Evolutionary conservation across 176 grass and related monocot genomes (phyloP).

Genomic region (Cocos nucifera): DNA sequence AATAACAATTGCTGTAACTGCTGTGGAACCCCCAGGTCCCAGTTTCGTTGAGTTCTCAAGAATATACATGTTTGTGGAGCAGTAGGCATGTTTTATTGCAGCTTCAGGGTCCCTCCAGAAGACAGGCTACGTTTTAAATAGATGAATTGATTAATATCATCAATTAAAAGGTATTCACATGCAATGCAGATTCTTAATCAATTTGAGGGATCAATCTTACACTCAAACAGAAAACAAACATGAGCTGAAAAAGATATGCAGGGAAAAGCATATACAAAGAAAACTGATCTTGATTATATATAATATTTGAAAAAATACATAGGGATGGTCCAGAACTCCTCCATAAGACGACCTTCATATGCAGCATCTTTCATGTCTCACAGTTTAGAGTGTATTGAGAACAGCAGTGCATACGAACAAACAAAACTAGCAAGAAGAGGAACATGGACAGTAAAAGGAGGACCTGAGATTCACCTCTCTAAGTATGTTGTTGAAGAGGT

Average conservation of each 20-base stretch:
- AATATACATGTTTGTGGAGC: constrained; percentile 82
- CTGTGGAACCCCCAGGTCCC: constrained; percentile 89
- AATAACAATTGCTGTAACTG: constrained; percentile 89
- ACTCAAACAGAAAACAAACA: no score
- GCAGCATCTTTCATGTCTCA: no score
- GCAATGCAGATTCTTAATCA: no score
- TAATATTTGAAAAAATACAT: no score
- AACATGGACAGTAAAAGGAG: constrained; percentile 7
- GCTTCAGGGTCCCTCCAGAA: constrained; percentile 57
- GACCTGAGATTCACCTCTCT: constrained; percentile 40
- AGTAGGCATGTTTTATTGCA: constrained; percentile 80
- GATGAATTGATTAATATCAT: constrained; percentile 4
- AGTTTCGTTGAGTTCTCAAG: constrained; percentile 77
- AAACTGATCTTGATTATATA: no score
- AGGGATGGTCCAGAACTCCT: no score
- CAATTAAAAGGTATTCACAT: constrained; percentile 5
- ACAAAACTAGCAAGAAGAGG: constrained; percentile 5
- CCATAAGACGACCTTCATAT: no score
- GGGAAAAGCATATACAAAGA: no score
- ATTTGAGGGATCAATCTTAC: no score
- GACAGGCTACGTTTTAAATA: constrained; percentile 38
- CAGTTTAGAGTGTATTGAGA: no score
- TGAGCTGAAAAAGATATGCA: no score
- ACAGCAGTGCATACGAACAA: no score
- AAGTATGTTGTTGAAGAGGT: constrained; percentile 90